These are phyloP conservation scores for Ascobolus immersus DNA, from an alignment of 495 filamentous ascomycete species.

Conservation along the genomic window DNA sequence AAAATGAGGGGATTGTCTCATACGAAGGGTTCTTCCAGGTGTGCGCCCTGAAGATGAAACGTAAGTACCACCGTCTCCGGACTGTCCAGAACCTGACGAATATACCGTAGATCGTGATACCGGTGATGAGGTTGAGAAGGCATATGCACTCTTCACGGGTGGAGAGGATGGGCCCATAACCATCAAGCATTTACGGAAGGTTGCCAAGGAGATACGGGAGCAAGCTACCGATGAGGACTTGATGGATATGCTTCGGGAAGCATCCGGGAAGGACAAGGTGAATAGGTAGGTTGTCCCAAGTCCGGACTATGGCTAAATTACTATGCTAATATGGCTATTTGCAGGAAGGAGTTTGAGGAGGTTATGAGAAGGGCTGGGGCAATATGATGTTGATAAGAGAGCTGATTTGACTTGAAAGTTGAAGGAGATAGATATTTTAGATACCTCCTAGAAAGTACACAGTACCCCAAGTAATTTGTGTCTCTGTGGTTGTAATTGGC, in stretches of 20 bases:
- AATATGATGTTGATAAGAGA: slow-evolving; percentile 20
- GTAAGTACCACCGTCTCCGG: slow-evolving; percentile 3
- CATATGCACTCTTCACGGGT: slow-evolving; percentile 49
- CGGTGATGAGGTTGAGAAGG: slow-evolving; percentile 47
- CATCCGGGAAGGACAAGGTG: slow-evolving; percentile 55
- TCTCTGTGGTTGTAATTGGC: no score
- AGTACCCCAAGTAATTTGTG: no score
- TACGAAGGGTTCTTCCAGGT: slow-evolving; percentile 61
- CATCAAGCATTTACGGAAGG: slow-evolving; percentile 42
- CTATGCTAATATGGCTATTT: no score
- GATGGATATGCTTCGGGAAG: slow-evolving; percentile 80
- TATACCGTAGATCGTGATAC: slow-evolving; percentile 29
- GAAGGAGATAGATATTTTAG: no score
- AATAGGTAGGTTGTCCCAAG: no score
- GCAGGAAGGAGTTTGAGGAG: slow-evolving; percentile 49
- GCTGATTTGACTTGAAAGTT: no score
- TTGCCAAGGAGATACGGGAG: slow-evolving; percentile 61
- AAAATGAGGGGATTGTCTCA: slow-evolving; percentile 44
- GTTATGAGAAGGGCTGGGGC: slow-evolving; percentile 69
- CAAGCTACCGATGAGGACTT: slow-evolving; percentile 56
- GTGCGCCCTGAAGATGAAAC: slow-evolving; percentile 54
- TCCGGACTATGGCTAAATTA: no score
- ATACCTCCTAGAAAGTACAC: no score
- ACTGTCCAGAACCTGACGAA: no score
- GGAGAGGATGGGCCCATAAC: slow-evolving; percentile 33